A percentile compares a stretch with the other conserved stretches of the same genome.
Evolutionary conservation across 2,329 filamentous ascomycete genomes (phyloP).

Genomic region (Huntiella omanensis): DNA sequence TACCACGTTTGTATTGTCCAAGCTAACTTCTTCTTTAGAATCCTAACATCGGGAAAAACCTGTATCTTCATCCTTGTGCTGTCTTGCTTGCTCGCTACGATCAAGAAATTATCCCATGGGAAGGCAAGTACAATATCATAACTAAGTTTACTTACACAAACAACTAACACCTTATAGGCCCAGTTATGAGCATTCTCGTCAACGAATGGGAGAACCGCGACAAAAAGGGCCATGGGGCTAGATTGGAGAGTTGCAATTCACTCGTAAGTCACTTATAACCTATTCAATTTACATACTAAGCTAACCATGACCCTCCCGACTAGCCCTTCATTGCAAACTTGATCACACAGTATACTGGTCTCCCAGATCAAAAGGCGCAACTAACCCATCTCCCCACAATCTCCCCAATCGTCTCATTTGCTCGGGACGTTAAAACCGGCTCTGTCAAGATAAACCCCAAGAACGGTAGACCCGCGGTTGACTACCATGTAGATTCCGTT

Average conservation of each 20-base stretch:
- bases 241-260: conserved; percentile 63
- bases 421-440: too few relatives aligned
- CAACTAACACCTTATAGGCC: conserved; percentile 26
- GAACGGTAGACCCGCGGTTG: too few relatives aligned
- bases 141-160: too few relatives aligned
- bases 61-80: conserved; percentile 62
- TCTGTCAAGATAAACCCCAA: too few relatives aligned
- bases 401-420: too few relatives aligned
- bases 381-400: too few relatives aligned
- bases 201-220: conserved; percentile 67
- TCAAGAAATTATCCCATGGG: conserved; percentile 52
- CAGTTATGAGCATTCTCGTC: conserved; percentile 63
- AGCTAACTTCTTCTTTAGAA: conserved; percentile 30
- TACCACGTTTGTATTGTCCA: not conserved
- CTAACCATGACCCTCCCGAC: too few relatives aligned
- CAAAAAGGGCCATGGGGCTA: conserved; percentile 59
- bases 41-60: conserved; percentile 60
- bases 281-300: not conserved
- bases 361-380: too few relatives aligned
- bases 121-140: conserved; percentile 21
- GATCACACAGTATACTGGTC: too few relatives aligned
- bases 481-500: too few relatives aligned
- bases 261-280: conserved; percentile 23
- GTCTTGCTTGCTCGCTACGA: conserved; percentile 43
- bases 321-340: too few relatives aligned